phyloP scores from a whole-genome alignment of 306 rosid genomes.

The Acacia acuminata region DNA sequence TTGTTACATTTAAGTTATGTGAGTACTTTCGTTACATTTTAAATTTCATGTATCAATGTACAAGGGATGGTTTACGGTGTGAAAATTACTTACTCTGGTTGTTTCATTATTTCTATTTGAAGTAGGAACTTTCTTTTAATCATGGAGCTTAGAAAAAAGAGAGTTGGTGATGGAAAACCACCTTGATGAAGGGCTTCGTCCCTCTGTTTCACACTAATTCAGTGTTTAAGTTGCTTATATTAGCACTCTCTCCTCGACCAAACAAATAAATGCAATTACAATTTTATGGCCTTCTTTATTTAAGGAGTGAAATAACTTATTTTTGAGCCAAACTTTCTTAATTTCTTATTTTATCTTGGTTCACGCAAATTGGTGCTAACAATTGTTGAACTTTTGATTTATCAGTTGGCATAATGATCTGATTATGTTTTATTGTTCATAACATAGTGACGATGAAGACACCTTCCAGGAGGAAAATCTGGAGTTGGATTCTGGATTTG shows the following conservation, averaged over 20 bases:
- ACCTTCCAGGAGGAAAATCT: conserved; percentile 39
- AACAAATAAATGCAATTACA: not conserved
- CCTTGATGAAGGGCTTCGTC: not conserved
- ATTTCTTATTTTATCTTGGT: not conserved
- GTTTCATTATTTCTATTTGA: not conserved
- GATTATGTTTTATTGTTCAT: not conserved
- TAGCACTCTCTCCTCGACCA: not conserved
- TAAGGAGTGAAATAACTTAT: not conserved
- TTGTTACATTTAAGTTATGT: not conserved
- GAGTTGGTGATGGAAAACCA: not conserved
- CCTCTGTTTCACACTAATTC: not conserved
- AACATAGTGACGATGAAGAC: conserved; percentile 59
- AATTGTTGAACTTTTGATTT: not conserved
- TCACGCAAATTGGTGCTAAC: not conserved
- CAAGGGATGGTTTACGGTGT: not conserved
- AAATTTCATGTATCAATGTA: not conserved
- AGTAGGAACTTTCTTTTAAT: not conserved
- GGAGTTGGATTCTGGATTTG: conserved; percentile 60
- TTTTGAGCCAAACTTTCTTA: not conserved
- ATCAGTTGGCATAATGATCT: not conserved
- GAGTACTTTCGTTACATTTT: not conserved
- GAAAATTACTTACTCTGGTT: not conserved
- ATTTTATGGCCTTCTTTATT: not conserved
- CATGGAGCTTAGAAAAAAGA: not conserved
- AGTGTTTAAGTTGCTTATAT: not conserved